These are phyloP conservation scores for Phytophthora citricola DNA, from an alignment of 352 stramenopile species.

Conservation along the genomic window DNA sequence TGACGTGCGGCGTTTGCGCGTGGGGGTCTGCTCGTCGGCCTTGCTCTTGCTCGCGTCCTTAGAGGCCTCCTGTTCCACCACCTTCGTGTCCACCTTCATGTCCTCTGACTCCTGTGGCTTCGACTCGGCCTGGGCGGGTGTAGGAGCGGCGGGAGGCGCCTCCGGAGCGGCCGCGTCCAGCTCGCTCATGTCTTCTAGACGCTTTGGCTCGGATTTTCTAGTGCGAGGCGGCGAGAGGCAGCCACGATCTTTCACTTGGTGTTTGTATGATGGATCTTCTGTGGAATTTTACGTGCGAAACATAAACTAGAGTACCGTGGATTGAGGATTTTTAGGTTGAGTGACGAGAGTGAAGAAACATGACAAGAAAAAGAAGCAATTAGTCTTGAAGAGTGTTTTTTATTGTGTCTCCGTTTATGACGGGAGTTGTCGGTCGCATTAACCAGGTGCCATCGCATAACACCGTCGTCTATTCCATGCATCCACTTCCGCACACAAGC, in stretches of 20 bases:
- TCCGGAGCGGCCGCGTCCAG: conserved; percentile 10
- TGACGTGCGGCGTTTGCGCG: conserved; percentile 22
- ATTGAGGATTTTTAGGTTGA: conserved; percentile 1
- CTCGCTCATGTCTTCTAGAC: conserved; percentile 36
- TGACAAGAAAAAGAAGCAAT: not conserved
- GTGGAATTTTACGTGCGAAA: conserved; percentile 14
- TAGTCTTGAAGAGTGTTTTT: conserved; percentile 31
- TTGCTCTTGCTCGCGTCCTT: conserved; percentile 25
- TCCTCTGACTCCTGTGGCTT: conserved; percentile 14
- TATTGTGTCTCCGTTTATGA: conserved; percentile 9
- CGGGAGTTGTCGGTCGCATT: conserved; percentile 77
- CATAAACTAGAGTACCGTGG: conserved; percentile 7
- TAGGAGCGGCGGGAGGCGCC: conserved; percentile 12
- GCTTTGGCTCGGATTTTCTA: conserved; percentile 41
- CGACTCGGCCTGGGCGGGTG: not conserved
- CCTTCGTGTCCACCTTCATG: conserved; percentile 10
- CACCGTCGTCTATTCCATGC: conserved; percentile 94
- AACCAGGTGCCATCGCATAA: conserved; percentile 94
- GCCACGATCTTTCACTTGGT: conserved; percentile 20
- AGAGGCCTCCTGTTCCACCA: conserved; percentile 5
- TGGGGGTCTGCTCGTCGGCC: conserved; percentile 4
- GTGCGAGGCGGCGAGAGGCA: conserved; percentile 31
- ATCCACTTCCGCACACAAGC: conserved; percentile 38
- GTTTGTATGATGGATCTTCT: conserved; percentile 33
- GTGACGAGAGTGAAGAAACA: not conserved